Percentiles rank a stretch among this genome's conserved stretches.
Conservation (phyloP, 169 alveolate genomes). For the Sarcocystis neurona region DNA sequence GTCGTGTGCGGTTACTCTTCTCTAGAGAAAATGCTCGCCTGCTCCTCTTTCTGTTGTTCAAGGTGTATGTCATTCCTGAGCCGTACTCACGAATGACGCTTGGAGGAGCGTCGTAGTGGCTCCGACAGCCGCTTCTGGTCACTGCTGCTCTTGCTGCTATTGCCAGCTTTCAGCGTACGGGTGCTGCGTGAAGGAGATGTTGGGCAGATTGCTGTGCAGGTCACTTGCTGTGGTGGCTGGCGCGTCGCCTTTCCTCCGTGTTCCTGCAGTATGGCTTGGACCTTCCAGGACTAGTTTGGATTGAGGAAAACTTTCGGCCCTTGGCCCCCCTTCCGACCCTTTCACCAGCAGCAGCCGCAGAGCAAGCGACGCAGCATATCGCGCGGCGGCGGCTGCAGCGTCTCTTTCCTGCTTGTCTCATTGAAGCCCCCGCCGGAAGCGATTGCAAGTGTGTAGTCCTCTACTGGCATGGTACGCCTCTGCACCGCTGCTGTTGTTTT, state of each 20-base stretch:
- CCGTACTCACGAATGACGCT: background rate
- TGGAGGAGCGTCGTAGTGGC: background rate
- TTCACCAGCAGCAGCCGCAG: background rate
- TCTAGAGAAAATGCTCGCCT: no score
- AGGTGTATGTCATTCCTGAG: background rate
- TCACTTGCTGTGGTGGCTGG: background rate
- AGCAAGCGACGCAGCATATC: background rate
- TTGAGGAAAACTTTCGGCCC: conserved; percentile 20
- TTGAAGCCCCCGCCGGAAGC: conserved; percentile 29
- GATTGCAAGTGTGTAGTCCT: conserved; percentile 15
- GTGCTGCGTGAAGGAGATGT: background rate
- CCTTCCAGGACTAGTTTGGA: conserved; percentile 51
- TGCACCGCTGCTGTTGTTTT: no score
- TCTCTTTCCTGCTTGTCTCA: conserved; percentile 43
- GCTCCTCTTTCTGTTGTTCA: background rate
- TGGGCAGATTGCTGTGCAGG: background rate
- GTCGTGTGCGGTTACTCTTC: no score
- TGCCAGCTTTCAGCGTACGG: background rate
- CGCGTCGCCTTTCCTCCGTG: background rate
- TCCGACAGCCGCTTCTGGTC: background rate
- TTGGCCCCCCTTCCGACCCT: background rate
- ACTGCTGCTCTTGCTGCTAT: background rate
- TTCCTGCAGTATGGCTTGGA: conserved; percentile 17
- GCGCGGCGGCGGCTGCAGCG: background rate
- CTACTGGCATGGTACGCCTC: conserved; percentile 53